These are phyloP conservation scores for Bifiguratus adelaidae DNA, from an alignment of 192 early-diverging fungal species.

Conservation along the genomic window DNA sequence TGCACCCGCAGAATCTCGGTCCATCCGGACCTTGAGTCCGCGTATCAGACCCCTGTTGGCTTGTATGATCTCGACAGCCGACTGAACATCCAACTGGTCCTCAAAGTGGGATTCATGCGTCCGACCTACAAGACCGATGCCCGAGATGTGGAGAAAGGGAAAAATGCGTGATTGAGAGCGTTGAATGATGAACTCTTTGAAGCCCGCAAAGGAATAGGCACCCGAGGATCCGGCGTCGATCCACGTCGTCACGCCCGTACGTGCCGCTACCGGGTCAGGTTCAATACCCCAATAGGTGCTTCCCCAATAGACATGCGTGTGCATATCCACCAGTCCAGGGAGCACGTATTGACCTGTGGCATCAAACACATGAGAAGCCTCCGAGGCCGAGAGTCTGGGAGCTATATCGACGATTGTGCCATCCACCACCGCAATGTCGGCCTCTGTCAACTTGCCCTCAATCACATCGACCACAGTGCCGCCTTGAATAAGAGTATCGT, in stretches of 20 bases:
- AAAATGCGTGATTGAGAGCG: slow-evolving; percentile 4
- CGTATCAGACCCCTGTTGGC: slow-evolving; percentile 3
- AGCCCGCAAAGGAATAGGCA: slow-evolving; percentile 13
- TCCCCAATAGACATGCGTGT: slow-evolving; percentile 15
- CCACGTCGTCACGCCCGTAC: slow-evolving; percentile 15
- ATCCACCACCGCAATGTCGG: slow-evolving; percentile 7
- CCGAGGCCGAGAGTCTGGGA: not conserved
- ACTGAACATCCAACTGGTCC: slow-evolving; percentile 10
- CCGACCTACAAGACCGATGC: slow-evolving; percentile 6
- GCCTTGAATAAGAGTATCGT: slow-evolving; percentile 12
- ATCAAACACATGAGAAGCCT: slow-evolving; percentile 1
- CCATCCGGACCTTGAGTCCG: slow-evolving; percentile 14
- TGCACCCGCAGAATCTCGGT: slow-evolving; percentile 4
- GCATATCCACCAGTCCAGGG: slow-evolving; percentile 14
- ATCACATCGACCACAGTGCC: slow-evolving; percentile 9
- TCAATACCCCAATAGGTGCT: slow-evolving; percentile 15
- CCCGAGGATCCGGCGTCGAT: slow-evolving; percentile 14
- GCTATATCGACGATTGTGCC: slow-evolving; percentile 6
- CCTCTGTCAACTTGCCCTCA: not conserved
- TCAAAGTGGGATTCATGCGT: slow-evolving; percentile 9
- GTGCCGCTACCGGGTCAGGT: slow-evolving; percentile 9
- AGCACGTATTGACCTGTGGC: slow-evolving; percentile 9
- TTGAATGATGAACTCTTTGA: slow-evolving; percentile 8
- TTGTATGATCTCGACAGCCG: slow-evolving; percentile 4
- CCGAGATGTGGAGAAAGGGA: slow-evolving; percentile 9